These are phyloP conservation scores for Pichia paraexigua DNA, from an alignment of 805 yeast genomes.

Conservation along the genomic window DNA sequence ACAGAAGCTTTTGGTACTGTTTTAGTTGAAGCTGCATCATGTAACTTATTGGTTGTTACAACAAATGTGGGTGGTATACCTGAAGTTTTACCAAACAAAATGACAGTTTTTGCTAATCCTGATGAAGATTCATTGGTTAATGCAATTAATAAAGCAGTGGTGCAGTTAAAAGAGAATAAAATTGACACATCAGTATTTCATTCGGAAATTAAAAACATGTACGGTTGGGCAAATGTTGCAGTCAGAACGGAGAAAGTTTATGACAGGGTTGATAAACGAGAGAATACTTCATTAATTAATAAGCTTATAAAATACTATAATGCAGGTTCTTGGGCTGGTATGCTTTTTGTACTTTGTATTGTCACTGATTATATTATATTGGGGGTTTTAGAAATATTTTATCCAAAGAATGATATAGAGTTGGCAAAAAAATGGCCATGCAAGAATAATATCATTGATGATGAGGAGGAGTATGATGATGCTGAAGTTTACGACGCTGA, in stretches of 20 bases:
- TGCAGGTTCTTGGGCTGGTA: conserved; percentile 81
- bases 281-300: conserved; percentile 35
- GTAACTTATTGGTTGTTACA: conserved; percentile 88
- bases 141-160: conserved; percentile 66
- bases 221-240: conserved; percentile 90
- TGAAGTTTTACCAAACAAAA: conserved; percentile 85
- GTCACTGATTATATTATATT: conserved; percentile 70
- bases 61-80: conserved; percentile 98
- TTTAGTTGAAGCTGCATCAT: conserved; percentile 93
- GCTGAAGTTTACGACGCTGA: background rate
- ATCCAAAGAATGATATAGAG: conserved; percentile 68
- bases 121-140: conserved; percentile 75
- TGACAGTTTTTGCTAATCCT: conserved; percentile 89
- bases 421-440: conserved; percentile 73
- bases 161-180: conserved; percentile 42
- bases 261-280: conserved; percentile 30
- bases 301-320: conserved; percentile 58
- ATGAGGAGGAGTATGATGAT: background rate
- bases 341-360: conserved; percentile 69
- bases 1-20: conserved; percentile 99
- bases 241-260: conserved; percentile 78
- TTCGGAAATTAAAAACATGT: conserved; percentile 68
- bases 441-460: background rate
- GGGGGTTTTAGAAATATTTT: conserved; percentile 56
- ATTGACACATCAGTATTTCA: conserved; percentile 76